A percentile compares a stretch with the other conserved stretches of the same genome.
Evolutionary conservation across 2,329 filamentous ascomycete species (phyloP).

Genomic region (Amauroascus verrucosus): DNA sequence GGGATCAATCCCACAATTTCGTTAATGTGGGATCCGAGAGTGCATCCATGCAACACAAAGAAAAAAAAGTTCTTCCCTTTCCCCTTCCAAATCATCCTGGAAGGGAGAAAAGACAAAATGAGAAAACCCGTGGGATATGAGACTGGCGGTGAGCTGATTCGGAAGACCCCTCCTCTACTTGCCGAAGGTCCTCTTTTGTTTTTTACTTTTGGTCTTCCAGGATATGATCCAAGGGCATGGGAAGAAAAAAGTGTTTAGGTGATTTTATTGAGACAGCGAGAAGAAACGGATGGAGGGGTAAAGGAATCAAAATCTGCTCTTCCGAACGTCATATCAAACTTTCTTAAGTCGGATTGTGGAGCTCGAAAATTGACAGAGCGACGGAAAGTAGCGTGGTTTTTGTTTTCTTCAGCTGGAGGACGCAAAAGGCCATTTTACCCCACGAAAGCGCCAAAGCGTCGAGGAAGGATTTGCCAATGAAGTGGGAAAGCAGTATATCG

Average conservation of each 20-base stretch:
- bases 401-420: neutral
- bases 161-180: neutral
- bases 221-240: neutral
- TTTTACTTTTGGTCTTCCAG: neutral
- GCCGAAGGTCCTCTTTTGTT: neutral
- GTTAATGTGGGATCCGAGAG: neutral
- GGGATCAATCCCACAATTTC: neutral
- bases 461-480: neutral
- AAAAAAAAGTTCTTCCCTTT: neutral
- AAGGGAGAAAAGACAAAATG: neutral
- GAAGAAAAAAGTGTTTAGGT: neutral
- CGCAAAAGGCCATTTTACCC: neutral
- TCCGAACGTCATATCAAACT: conserved; percentile 7
- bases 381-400: neutral
- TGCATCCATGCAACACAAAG: neutral
- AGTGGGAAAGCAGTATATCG: neutral
- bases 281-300: neutral
- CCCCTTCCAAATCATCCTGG: neutral
- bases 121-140: neutral
- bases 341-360: neutral
- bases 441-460: conserved; percentile 4
- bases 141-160: conserved; percentile 5
- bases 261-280: neutral
- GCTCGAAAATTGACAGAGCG: neutral
- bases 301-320: neutral